A percentile compares a stretch with the other conserved stretches of the same genome.
phyloP scores from a whole-genome alignment of 306 rosid genomes.

The Glycine latifolia region DNA sequence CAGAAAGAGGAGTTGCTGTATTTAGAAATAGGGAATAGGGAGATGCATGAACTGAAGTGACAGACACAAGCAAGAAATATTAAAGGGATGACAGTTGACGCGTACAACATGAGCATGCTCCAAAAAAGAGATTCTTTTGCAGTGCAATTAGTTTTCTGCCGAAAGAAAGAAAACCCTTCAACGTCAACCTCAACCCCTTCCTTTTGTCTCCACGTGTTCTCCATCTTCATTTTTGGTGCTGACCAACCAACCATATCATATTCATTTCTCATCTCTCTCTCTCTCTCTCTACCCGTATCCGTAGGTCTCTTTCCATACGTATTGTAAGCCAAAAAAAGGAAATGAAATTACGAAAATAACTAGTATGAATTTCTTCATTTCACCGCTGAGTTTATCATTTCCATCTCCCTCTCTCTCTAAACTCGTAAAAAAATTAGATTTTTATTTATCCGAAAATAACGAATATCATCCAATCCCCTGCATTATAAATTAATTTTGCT shows the following conservation, averaged over 20 bases:
- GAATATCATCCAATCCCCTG: no score
- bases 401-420: no score
- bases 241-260: constrained; percentile 59
- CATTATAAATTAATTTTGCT: no score
- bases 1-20: no score
- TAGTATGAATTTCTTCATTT: no score
- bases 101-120: constrained; percentile 34
- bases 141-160: no score
- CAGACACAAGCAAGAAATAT: background rate
- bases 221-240: constrained; percentile 28
- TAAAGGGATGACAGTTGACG: constrained; percentile 40
- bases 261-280: constrained; percentile 2
- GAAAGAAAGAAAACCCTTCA: background rate
- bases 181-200: constrained; percentile 14
- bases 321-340: background rate
- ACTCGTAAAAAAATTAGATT: no score
- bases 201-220: constrained; percentile 54
- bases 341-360: background rate
- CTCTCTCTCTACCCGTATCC: background rate
- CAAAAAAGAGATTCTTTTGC: background rate
- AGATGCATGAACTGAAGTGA: constrained; percentile 46
- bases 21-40: no score
- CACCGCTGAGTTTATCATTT: no score
- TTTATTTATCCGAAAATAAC: no score
- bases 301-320: background rate